Percentiles rank a stretch among this genome's conserved stretches.
Conservation (phyloP, 202 grass and related monocot species). For the Musa balbisiana region DNA sequence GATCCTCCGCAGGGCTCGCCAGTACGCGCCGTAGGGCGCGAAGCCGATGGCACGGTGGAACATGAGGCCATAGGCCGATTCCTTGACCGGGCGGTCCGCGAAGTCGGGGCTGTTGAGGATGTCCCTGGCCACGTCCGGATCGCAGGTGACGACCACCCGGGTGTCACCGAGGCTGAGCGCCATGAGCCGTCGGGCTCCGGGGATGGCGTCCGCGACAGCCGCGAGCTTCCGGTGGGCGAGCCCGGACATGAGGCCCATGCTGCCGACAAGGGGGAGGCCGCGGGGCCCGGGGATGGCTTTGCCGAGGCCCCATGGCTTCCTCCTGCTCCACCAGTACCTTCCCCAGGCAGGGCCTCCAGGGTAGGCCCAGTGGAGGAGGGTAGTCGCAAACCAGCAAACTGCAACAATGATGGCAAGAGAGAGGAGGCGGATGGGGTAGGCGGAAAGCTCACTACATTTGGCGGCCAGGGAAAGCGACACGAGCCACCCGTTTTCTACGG, state of each 20-base stretch:
- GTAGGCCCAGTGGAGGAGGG: slow-evolving; percentile 57
- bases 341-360: slow-evolving; percentile 78
- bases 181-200: slow-evolving; percentile 62
- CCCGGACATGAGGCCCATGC: slow-evolving; percentile 64
- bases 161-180: slow-evolving; percentile 66
- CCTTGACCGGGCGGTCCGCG: slow-evolving; percentile 52
- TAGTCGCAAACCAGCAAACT: slow-evolving; percentile 39
- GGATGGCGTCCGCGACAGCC: slow-evolving; percentile 23
- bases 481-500: neutral
- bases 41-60: slow-evolving; percentile 88
- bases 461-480: neutral
- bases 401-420: slow-evolving; percentile 31
- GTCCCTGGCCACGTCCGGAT: slow-evolving; percentile 69
- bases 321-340: slow-evolving; percentile 35
- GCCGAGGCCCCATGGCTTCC: neutral
- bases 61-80: slow-evolving; percentile 77
- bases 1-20: slow-evolving; percentile 57
- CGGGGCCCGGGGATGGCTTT: slow-evolving; percentile 39
- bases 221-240: slow-evolving; percentile 52
- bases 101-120: slow-evolving; percentile 68
- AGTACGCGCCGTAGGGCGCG: slow-evolving; percentile 65
- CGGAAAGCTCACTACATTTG: neutral
- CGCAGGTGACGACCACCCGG: slow-evolving; percentile 47
- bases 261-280: slow-evolving; percentile 59
- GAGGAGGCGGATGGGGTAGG: slow-evolving; percentile 13